Base-by-base conservation (phyloP, 768 basidiomycete species). In the Mycena vulgaris region DNA sequence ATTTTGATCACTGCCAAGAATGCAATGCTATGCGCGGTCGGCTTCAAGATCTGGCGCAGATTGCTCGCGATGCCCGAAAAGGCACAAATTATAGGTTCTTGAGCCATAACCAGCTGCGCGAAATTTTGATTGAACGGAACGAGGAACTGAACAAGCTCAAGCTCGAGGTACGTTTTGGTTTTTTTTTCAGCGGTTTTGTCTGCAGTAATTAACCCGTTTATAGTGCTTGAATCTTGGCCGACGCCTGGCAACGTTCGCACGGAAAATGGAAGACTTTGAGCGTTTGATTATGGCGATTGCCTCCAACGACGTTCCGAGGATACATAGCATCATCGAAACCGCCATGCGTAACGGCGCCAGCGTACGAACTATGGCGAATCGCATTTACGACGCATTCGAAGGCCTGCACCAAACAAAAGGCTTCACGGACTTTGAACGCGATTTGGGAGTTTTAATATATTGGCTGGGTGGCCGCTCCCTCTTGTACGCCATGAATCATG, bases 401-500 rank as follows among this genome's bases (percentile, higher is more conserved):
- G 62, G 49, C 27, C 33, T 52, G 5, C 35, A 27, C n/a, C 27
- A n/a, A 4, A 49, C 49, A 4, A 63, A 63, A 23, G 49, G 49
- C 23, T 49, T 63, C n/a, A 37, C 59, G 5, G 28, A 61, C 2
- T 23, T 61, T 21, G 59, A 61, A 30, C 31, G 30, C 28, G 66
- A 73, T 39, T 27, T 74, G 9, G 45, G 56, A 0, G 23, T 40
- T 0, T 42, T 75, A 0, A 23, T 66, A 0, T 70, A 57, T 35
- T 42, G 65, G 2, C 59, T 73, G 5, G 74, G 64, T 37, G 74
- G 4, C 2, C 17, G 21, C n/a, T 61, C 35, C 19, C 69, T 74
- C 2, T 40, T 74, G 4, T 71, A 74, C n/a, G 45, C 74, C 0
- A 28, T 74, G 10, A 75, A 65, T 37, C 73, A 75, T 19, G 37